Percentiles rank a stretch among this genome's conserved stretches.
Conservation (phyloP, 805 yeast species). For the Starmerella potacharoeniae region DNA sequence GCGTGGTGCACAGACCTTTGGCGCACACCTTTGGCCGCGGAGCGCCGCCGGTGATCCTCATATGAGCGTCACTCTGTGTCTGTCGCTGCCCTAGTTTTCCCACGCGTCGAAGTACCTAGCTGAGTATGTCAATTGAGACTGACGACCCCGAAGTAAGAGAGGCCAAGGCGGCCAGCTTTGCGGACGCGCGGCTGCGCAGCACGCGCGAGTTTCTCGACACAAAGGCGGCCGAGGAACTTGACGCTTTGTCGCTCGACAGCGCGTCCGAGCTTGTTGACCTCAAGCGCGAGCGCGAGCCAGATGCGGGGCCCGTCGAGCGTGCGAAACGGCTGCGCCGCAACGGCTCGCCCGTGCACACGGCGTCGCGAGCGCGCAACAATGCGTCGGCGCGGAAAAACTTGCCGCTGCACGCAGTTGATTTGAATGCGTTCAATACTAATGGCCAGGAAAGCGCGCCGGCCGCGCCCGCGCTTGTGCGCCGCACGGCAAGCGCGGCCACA, state of each 20-base stretch:
- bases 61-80: no score
- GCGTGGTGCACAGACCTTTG: no score
- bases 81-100: no score
- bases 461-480: not conserved
- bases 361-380: not conserved
- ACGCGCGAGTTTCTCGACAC: not conserved
- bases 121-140: not conserved
- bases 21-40: no score
- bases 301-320: not conserved
- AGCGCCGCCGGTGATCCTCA: not conserved
- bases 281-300: not conserved
- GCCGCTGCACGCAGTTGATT: not conserved
- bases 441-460: not conserved
- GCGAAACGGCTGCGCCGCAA: not conserved
- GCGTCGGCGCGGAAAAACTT: not conserved
- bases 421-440: not conserved
- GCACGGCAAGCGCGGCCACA: not conserved
- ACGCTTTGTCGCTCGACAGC: not conserved
- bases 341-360: no score
- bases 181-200: not conserved
- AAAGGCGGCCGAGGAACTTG: no score
- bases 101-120: not conserved
- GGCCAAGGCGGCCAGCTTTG: not conserved
- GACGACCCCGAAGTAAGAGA: not conserved
- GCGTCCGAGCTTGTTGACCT: not conserved